Evolutionary conservation across 1,284 basidiomycete species (phyloP).

Genomic region (Malassezia psittaci): DNA sequence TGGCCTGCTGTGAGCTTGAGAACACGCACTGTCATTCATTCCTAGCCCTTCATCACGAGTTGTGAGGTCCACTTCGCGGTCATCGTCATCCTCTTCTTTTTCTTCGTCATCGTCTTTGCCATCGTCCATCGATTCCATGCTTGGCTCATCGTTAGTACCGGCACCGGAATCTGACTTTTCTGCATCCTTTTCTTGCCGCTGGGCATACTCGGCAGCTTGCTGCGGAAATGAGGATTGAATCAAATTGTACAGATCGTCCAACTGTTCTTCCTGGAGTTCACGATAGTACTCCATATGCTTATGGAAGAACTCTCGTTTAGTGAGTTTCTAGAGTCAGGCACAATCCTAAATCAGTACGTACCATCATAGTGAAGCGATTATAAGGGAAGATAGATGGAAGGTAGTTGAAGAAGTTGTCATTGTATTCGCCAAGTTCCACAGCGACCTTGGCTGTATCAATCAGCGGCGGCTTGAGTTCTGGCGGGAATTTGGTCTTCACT

Average conservation of each 20-base stretch:
- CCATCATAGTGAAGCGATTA: slow-evolving; percentile 62
- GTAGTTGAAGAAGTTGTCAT: slow-evolving; percentile 77
- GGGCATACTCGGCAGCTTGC: slow-evolving; percentile 31
- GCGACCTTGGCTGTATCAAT: slow-evolving; percentile 65
- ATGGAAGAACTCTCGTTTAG: slow-evolving; percentile 41
- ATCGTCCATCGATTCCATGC: background rate
- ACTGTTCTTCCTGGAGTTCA: slow-evolving; percentile 34
- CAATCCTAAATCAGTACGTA: background rate
- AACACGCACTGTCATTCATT: background rate
- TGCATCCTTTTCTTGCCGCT: too few relatives aligned
- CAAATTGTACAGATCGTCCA: slow-evolving; percentile 26
- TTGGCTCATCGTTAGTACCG: too few relatives aligned
- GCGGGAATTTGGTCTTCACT: slow-evolving; percentile 75
- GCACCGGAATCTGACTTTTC: background rate
- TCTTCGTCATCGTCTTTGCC: background rate
- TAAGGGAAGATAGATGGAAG: slow-evolving; percentile 82
- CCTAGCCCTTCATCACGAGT: background rate
- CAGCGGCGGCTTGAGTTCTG: slow-evolving; percentile 63
- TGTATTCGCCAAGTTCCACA: slow-evolving; percentile 71
- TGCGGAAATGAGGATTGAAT: slow-evolving; percentile 27
- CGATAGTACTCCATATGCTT: slow-evolving; percentile 35
- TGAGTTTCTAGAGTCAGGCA: slow-evolving; percentile 25
- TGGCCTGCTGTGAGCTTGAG: slow-evolving; percentile 17
- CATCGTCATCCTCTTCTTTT: background rate
- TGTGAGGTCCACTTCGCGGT: slow-evolving; percentile 1